A percentile compares a stretch with the other conserved stretches of the same genome.
Evolutionary conservation across 495 filamentous ascomycete genomes (phyloP).

Genomic region (Usnea hakonensis): DNA sequence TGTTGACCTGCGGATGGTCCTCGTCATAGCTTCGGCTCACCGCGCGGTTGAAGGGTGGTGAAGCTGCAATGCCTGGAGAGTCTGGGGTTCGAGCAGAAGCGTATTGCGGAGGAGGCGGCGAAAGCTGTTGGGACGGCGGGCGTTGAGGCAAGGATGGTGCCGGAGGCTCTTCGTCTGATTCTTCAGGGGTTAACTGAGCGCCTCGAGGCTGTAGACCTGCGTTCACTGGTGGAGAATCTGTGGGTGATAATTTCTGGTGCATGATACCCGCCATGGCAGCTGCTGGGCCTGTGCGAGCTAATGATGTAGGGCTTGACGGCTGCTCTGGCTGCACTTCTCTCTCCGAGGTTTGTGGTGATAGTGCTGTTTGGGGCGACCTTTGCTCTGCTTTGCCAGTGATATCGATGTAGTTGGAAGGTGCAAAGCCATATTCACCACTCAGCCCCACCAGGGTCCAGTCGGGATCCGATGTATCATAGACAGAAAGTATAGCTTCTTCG

Average conservation of each 20-base stretch:
- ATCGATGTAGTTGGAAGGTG: constrained; percentile 95
- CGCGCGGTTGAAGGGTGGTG: constrained; percentile 52
- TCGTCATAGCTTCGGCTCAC: constrained; percentile 35
- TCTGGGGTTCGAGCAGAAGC: constrained; percentile 37
- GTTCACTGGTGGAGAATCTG: constrained; percentile 35
- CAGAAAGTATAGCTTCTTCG: constrained; percentile 74
- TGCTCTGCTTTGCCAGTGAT: constrained; percentile 31
- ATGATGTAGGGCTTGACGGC: constrained; percentile 23
- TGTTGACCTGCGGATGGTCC: constrained; percentile 41
- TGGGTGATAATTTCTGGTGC: constrained; percentile 42
- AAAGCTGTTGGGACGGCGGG: constrained; percentile 53
- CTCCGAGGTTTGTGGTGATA: constrained; percentile 19
- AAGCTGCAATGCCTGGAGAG: constrained; percentile 43
- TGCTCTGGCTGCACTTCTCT: constrained; percentile 18
- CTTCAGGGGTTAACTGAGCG: constrained; percentile 52
- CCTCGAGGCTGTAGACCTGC: constrained; percentile 36
- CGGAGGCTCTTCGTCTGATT: constrained; percentile 53
- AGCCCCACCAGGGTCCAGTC: constrained; percentile 93
- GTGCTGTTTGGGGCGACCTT: constrained; percentile 24
- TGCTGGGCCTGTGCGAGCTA: constrained; percentile 52
- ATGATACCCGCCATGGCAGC: constrained; percentile 66
- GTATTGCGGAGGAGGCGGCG: constrained; percentile 46
- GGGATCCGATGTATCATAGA: constrained; percentile 86
- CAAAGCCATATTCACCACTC: constrained; percentile 86
- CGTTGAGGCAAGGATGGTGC: constrained; percentile 61